Percentiles rank a stretch among this genome's conserved stretches.
Evolutionary conservation across 2,329 filamentous ascomycete genomes (phyloP).

Genomic region (Colletotrichum theobromicola): DNA sequence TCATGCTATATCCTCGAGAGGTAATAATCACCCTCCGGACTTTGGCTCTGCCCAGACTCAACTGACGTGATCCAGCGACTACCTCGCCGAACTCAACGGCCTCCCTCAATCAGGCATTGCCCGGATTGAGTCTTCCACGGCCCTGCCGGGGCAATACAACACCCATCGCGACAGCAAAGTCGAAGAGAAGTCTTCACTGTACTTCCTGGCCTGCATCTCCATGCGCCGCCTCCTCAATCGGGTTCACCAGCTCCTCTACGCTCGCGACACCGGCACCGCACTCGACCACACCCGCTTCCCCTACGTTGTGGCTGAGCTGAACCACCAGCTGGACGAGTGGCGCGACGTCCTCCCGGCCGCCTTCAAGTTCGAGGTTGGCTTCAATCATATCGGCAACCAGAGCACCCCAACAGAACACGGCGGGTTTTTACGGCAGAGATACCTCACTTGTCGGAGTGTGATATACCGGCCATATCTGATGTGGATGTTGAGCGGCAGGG

Average conservation of each 20-base stretch:
- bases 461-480: conserved; percentile 58
- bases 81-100: conserved; percentile 56
- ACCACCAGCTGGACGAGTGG: conserved; percentile 56
- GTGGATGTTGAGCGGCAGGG: conserved; percentile 49
- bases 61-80: conserved; percentile 41
- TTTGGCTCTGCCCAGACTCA: no score
- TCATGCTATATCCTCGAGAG: conserved; percentile 60
- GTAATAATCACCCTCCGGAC: conserved; percentile 24
- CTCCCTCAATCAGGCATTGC: conserved; percentile 56
- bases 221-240: conserved; percentile 54
- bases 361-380: conserved; percentile 44
- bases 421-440: conserved; percentile 54
- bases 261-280: conserved; percentile 46
- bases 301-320: conserved; percentile 50
- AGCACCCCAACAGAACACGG: conserved; percentile 44
- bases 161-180: conserved; percentile 44
- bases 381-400: conserved; percentile 14
- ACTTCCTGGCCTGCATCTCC: conserved; percentile 59
- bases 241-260: conserved; percentile 55
- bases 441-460: conserved; percentile 56
- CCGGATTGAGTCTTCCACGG: conserved; percentile 54
- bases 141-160: conserved; percentile 50
- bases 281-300: conserved; percentile 51
- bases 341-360: conserved; percentile 48
- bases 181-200: conserved; percentile 54